Conservation (phyloP, 2,329 filamentous ascomycete species). For the Pleoardoris graminearum region DNA sequence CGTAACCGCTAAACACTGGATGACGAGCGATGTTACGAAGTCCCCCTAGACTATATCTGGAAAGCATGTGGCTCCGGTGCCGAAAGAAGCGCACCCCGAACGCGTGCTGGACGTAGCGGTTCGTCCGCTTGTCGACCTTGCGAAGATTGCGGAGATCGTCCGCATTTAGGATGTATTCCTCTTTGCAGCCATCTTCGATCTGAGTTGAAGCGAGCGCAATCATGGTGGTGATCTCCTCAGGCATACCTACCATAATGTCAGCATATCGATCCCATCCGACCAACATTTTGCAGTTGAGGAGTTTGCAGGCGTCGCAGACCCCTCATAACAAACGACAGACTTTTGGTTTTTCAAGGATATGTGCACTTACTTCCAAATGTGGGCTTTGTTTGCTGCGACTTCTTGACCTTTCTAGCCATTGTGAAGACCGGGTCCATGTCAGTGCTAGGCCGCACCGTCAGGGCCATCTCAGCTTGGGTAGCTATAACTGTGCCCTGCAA, state of each 20-base stretch:
- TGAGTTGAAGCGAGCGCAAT: neutral
- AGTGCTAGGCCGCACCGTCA: no score
- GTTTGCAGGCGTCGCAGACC: no score
- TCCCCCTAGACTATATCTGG: neutral
- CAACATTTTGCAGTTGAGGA: no score
- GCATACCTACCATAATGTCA: neutral
- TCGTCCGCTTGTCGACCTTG: neutral
- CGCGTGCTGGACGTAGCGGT: neutral
- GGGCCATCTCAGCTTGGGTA: neutral
- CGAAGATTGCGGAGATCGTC: slow-evolving; percentile 7
- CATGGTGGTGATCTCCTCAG: neutral
- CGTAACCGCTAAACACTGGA: neutral
- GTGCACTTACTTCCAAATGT: neutral
- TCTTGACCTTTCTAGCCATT: neutral
- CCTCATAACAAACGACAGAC: no score
- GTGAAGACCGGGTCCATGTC: neutral
- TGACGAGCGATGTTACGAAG: neutral
- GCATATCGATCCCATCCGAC: no score
- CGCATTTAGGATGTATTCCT: neutral
- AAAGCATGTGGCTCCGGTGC: slow-evolving; percentile 8
- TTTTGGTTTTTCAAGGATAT: no score
- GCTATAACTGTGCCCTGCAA: neutral
- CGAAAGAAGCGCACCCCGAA: slow-evolving; percentile 3
- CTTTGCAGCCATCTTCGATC: neutral
- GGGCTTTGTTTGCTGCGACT: neutral